These are phyloP conservation scores for Diaporthe humulicola DNA, from an alignment of 2,329 filamentous ascomycete genomes.

Conservation along the genomic window DNA sequence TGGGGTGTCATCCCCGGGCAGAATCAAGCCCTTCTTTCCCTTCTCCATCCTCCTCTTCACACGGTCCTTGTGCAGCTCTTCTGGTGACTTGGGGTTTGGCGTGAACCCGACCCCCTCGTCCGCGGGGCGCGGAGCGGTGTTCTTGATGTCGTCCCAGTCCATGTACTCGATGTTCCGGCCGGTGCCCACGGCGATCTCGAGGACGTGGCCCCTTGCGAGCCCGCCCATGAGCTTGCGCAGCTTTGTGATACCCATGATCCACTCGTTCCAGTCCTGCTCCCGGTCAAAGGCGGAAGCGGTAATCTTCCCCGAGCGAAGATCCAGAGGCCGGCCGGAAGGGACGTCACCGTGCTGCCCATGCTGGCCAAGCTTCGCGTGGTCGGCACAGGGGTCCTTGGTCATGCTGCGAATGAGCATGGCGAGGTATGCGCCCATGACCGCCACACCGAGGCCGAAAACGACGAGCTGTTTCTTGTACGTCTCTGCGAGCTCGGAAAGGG, in stretches of 20 bases:
- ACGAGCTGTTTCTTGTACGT: conserved; percentile 59
- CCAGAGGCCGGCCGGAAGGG: conserved; percentile 64
- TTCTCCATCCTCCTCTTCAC: conserved; percentile 39
- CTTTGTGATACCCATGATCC: conserved; percentile 66
- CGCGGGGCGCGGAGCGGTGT: conserved; percentile 40
- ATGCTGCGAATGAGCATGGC: conserved; percentile 54
- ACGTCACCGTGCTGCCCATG: conserved; percentile 44
- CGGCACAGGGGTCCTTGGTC: conserved; percentile 46
- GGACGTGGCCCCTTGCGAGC: conserved; percentile 67
- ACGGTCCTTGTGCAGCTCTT: conserved; percentile 43
- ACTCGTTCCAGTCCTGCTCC: conserved; percentile 69
- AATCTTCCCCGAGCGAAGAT: conserved; percentile 55
- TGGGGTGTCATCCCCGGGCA: conserved; percentile 42
- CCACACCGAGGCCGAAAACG: conserved; percentile 60
- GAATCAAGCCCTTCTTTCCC: conserved; percentile 37
- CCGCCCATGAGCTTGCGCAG: conserved; percentile 64
- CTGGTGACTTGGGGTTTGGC: conserved; percentile 41
- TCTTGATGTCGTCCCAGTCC: conserved; percentile 62
- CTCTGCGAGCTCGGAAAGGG: conserved; percentile 47
- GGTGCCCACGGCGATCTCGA: conserved; percentile 74
- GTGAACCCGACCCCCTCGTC: conserved; percentile 42
- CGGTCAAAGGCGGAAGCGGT: conserved; percentile 70
- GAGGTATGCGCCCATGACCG: conserved; percentile 63
- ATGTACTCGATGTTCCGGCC: conserved; percentile 73
- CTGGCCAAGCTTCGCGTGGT: conserved; percentile 41